phyloP scores from a whole-genome alignment of 805 yeast species.

The Nakazawaea holstii region DNA sequence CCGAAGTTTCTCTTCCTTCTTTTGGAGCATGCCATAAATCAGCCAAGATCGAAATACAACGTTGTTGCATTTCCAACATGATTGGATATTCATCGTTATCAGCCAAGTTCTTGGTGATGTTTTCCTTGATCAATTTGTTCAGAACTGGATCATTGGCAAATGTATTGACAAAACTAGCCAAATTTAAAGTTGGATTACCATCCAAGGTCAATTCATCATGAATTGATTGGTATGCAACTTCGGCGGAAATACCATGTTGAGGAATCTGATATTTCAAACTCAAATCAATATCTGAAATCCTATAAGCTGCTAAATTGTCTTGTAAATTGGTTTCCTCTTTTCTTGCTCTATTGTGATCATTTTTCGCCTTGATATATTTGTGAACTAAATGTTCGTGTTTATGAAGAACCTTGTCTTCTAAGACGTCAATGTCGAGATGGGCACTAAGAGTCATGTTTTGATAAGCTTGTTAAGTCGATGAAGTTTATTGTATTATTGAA shows the following conservation, averaged over 20 bases:
- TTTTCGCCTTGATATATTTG: conserved; percentile 14
- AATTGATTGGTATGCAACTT: conserved; percentile 55
- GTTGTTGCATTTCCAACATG: conserved; percentile 67
- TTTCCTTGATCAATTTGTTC: conserved; percentile 53
- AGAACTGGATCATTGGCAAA: conserved; percentile 45
- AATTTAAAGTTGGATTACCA: conserved; percentile 76
- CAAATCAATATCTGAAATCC: conserved; percentile 24
- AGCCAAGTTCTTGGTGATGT: conserved; percentile 81
- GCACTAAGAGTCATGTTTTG: conserved; percentile 35
- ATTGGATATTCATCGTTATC: conserved; percentile 94
- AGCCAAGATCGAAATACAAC: conserved; percentile 78
- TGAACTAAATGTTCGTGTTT: conserved; percentile 25
- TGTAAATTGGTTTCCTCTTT: background rate
- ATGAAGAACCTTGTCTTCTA: conserved; percentile 30
- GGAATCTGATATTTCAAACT: conserved; percentile 58
- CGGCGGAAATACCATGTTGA: conserved; percentile 43
- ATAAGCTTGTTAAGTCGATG: background rate
- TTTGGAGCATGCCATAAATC: conserved; percentile 75
- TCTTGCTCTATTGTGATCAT: conserved; percentile 3
- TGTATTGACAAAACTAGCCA: conserved; percentile 89
- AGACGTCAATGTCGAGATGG: conserved; percentile 39
- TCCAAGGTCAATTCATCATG: conserved; percentile 75
- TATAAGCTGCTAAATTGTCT: conserved; percentile 18
- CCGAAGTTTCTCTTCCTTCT: conserved; percentile 23
- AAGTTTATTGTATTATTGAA: too few species aligned